Percentiles rank a stretch among this genome's conserved stretches.
Evolutionary conservation across 1,139 yeast species (phyloP).

Genomic region (Debaryomyces subglobosus): DNA sequence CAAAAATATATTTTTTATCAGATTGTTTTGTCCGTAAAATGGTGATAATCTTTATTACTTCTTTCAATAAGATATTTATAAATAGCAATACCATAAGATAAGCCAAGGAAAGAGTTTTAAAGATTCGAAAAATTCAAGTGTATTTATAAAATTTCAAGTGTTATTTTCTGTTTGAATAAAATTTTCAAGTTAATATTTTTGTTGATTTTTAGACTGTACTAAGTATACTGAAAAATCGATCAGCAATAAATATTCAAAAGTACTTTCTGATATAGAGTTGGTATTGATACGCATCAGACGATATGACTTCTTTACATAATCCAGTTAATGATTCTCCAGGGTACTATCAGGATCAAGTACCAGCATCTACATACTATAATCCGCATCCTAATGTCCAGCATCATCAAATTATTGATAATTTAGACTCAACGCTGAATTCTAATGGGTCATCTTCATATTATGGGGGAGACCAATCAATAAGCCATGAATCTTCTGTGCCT

Average conservation of each 20-base stretch:
- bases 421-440: slow-evolving; percentile 9
- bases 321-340: slow-evolving; percentile 27
- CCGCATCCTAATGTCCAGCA: slow-evolving; percentile 20
- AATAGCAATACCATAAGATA: slow-evolving; percentile 1
- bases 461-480: slow-evolving; percentile 8
- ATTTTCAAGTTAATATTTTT: too few species aligned
- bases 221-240: not conserved
- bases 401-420: slow-evolving; percentile 11
- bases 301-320: slow-evolving; percentile 40
- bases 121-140: not conserved
- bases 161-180: not conserved
- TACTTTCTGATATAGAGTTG: not conserved
- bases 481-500: slow-evolving; percentile 8
- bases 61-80: not conserved
- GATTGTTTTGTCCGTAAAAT: not conserved
- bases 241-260: not conserved
- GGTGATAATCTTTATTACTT: not conserved
- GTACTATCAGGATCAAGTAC: slow-evolving; percentile 37
- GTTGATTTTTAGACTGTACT: not conserved
- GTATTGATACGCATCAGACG: not conserved
- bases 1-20: slow-evolving; percentile 1
- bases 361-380: slow-evolving; percentile 27
- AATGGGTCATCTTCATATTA: slow-evolving; percentile 13
- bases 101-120: slow-evolving; percentile 7
- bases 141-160: not conserved